Conservation (phyloP, 768 basidiomycete species). For the Tylopilus intermedius region DNA sequence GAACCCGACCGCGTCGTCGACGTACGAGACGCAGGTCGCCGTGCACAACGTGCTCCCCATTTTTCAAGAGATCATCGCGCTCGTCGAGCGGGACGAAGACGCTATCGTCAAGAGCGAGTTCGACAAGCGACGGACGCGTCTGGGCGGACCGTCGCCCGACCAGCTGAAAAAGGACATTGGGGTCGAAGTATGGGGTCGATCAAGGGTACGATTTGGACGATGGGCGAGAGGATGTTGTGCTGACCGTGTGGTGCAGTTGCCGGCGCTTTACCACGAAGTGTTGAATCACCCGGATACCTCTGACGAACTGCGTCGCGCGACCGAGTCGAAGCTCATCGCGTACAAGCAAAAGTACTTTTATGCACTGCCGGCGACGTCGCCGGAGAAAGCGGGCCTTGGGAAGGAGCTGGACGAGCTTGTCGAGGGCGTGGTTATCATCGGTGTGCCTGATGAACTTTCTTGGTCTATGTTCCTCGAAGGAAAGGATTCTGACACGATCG, state of each 20-base stretch:
- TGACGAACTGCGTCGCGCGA: slow-evolving; percentile 72
- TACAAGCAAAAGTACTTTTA: slow-evolving; percentile 59
- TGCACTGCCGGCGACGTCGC: slow-evolving; percentile 45
- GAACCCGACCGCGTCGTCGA: slow-evolving; percentile 60
- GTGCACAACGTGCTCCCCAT: slow-evolving; percentile 67
- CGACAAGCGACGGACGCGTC: slow-evolving; percentile 68
- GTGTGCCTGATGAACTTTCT: slow-evolving; percentile 72
- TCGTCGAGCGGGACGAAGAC: slow-evolving; percentile 63
- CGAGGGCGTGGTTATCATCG: slow-evolving; percentile 69
- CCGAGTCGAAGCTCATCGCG: slow-evolving; percentile 70
- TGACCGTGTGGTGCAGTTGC: slow-evolving; percentile 46
- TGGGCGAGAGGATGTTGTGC: background rate
- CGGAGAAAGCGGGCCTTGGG: slow-evolving; percentile 45
- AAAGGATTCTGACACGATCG: slow-evolving; percentile 58
- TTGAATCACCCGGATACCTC: slow-evolving; percentile 74
- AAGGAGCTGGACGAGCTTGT: slow-evolving; percentile 67
- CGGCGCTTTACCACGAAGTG: slow-evolving; percentile 70
- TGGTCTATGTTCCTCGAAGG: slow-evolving; percentile 80
- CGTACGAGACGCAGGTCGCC: slow-evolving; percentile 51
- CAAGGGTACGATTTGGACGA: slow-evolving; percentile 42
- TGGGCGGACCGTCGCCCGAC: slow-evolving; percentile 61
- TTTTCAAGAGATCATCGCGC: slow-evolving; percentile 63
- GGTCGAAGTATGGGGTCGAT: slow-evolving; percentile 56
- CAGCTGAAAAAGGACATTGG: slow-evolving; percentile 59
- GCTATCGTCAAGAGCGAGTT: slow-evolving; percentile 59